A percentile compares a stretch with the other conserved stretches of the same genome.
These are phyloP conservation scores for Fusarium proliferatum DNA, from an alignment of 2,329 filamentous ascomycete genomes.

Conservation along the genomic window DNA sequence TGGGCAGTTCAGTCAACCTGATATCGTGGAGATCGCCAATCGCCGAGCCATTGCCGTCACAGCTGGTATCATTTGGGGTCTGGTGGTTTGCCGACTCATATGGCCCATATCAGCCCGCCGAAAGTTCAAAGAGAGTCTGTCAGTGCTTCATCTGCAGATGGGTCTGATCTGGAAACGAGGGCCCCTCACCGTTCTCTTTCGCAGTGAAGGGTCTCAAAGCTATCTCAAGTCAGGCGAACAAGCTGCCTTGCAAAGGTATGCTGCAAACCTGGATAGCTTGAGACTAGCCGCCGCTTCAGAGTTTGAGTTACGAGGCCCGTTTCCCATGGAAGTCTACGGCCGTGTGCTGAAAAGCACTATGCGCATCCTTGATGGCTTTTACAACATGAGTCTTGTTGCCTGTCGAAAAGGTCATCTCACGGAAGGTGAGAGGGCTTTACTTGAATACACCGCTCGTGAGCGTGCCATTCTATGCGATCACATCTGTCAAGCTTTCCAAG, in stretches of 20 bases:
- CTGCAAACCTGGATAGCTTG: conserved; percentile 77
- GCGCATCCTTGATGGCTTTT: conserved; percentile 89
- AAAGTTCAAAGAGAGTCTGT: conserved; percentile 89
- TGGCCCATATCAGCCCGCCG: conserved; percentile 92
- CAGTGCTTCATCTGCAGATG: conserved; percentile 91
- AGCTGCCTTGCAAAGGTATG: conserved; percentile 43
- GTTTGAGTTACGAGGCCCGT: conserved; percentile 88
- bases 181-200: conserved; percentile 78
- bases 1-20: conserved; percentile 82
- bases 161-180: conserved; percentile 96
- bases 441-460: conserved; percentile 83
- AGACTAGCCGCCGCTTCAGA: conserved; percentile 79
- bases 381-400: conserved; percentile 94
- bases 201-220: conserved; percentile 72
- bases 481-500: conserved; percentile 87
- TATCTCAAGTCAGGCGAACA: conserved; percentile 60
- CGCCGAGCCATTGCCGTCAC: conserved; percentile 92
- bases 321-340: conserved; percentile 78
- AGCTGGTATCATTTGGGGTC: conserved; percentile 88
- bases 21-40: conserved; percentile 87
- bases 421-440: conserved; percentile 81
- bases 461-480: conserved; percentile 83
- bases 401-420: conserved; percentile 81
- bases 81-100: conserved; percentile 87
- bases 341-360: conserved; percentile 82